phyloP scores from a whole-genome alignment of 2,329 filamentous ascomycete genomes.

The Sporothrix humicola region DNA sequence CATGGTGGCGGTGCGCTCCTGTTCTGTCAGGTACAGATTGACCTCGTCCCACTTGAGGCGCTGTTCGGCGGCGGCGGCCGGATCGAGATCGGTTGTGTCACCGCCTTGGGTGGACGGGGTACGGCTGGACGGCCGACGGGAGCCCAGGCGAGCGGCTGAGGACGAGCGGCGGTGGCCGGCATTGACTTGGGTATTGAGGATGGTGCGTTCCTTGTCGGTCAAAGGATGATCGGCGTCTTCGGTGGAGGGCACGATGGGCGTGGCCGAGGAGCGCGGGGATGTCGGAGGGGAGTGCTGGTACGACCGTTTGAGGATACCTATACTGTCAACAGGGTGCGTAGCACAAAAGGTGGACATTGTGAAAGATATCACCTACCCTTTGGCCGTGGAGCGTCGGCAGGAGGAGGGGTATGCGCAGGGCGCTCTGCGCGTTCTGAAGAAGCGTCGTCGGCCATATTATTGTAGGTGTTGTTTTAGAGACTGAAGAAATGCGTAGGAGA shows the following conservation, averaged over 20 bases:
- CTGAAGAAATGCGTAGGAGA: not conserved
- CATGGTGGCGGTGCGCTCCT: constrained; percentile 94
- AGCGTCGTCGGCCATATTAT: constrained; percentile 30
- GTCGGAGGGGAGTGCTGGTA: constrained; percentile 66
- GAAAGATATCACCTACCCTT: constrained; percentile 48
- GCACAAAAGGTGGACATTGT: not conserved
- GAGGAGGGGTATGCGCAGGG: constrained; percentile 49
- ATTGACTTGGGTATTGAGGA: constrained; percentile 94
- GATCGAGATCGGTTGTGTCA: constrained; percentile 38
- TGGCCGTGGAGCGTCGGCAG: constrained; percentile 51
- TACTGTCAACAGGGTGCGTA: not conserved
- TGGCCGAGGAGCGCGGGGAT: constrained; percentile 47
- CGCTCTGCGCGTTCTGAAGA: not conserved
- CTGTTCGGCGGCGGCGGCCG: constrained; percentile 65
- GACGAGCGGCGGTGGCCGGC: constrained; percentile 86
- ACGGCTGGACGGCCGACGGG: constrained; percentile 72
- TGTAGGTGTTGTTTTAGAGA: not conserved
- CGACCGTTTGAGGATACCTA: constrained; percentile 94
- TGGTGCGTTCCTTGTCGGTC: constrained; percentile 84
- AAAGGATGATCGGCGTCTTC: constrained; percentile 54
- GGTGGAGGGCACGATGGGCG: constrained; percentile 51
- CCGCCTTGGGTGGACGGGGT: constrained; percentile 52
- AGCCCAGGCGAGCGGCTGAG: constrained; percentile 70
- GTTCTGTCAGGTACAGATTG: constrained; percentile 95
- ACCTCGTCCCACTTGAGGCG: constrained; percentile 98